These are phyloP conservation scores for Pichia cabralensis DNA, from an alignment of 805 yeast species.

Conservation along the genomic window DNA sequence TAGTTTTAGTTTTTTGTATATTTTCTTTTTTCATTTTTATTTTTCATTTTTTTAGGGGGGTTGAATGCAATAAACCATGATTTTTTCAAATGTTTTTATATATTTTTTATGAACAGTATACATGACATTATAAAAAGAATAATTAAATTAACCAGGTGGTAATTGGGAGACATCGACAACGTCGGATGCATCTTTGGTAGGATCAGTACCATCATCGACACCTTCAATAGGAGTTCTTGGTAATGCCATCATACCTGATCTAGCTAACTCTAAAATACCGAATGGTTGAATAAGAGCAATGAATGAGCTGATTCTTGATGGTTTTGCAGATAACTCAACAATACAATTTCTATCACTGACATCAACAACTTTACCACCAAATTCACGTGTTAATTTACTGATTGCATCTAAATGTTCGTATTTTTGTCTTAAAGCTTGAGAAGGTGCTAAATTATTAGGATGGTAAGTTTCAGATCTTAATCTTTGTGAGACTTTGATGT, in stretches of 20 bases:
- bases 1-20: neutral
- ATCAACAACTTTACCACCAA: slow-evolving; percentile 90
- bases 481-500: slow-evolving; percentile 34
- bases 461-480: slow-evolving; percentile 48
- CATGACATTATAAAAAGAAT: neutral
- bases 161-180: slow-evolving; percentile 80
- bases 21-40: neutral
- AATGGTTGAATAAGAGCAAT: slow-evolving; percentile 88
- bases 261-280: slow-evolving; percentile 90
- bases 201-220: slow-evolving; percentile 38
- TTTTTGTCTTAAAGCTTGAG: slow-evolving; percentile 91
- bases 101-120: neutral
- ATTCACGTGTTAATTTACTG: slow-evolving; percentile 67
- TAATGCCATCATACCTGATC: slow-evolving; percentile 98
- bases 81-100: no score
- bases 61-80: no score
- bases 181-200: slow-evolving; percentile 47
- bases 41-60: neutral
- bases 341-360: slow-evolving; percentile 89
- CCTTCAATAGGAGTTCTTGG: slow-evolving; percentile 86
- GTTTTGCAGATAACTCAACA: slow-evolving; percentile 91
- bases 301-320: slow-evolving; percentile 78
- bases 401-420: slow-evolving; percentile 82
- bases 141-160: slow-evolving; percentile 73
- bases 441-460: slow-evolving; percentile 81